Conservation (phyloP, 352 stramenopile species). For the Pythium aristosporum region DNA sequence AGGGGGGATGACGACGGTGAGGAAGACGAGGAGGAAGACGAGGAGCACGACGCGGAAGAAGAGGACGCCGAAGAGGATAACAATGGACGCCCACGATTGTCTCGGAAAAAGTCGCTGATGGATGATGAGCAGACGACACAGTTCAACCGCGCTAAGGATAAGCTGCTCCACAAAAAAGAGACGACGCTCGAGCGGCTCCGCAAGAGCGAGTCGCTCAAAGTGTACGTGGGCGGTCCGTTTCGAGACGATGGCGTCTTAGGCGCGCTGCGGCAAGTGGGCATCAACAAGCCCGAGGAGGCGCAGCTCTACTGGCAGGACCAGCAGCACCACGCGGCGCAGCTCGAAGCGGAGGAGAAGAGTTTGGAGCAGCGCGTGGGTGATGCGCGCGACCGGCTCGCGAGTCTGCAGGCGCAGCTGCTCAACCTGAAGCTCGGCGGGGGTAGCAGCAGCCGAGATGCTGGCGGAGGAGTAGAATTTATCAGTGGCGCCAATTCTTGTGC, state of each 20-base stretch:
- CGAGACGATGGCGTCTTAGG: conserved; percentile 75
- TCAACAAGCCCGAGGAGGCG: conserved; percentile 75
- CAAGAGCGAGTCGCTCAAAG: conserved; percentile 57
- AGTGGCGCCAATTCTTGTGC: neutral
- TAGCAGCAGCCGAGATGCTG: conserved; percentile 5
- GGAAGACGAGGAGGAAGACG: neutral
- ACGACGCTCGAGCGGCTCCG: conserved; percentile 52
- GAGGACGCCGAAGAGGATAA: conserved; percentile 2
- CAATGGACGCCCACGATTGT: neutral
- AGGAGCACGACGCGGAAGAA: neutral
- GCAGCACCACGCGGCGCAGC: conserved; percentile 64
- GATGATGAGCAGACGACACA: conserved; percentile 35
- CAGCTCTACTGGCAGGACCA: conserved; percentile 80
- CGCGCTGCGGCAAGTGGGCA: conserved; percentile 67
- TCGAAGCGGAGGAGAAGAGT: conserved; percentile 60
- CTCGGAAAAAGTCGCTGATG: neutral
- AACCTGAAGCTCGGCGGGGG: conserved; percentile 67
- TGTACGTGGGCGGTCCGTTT: conserved; percentile 71
- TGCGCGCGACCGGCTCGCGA: conserved; percentile 54
- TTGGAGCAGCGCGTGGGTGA: conserved; percentile 62
- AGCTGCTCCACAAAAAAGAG: conserved; percentile 76
- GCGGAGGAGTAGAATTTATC: neutral
- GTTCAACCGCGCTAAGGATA: conserved; percentile 65
- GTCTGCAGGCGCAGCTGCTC: conserved; percentile 57
- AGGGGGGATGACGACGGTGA: neutral